A percentile compares a stretch with the other conserved stretches of the same genome.
Conservation (phyloP, 768 basidiomycete genomes). For the Termitomyces sp. region DNA sequence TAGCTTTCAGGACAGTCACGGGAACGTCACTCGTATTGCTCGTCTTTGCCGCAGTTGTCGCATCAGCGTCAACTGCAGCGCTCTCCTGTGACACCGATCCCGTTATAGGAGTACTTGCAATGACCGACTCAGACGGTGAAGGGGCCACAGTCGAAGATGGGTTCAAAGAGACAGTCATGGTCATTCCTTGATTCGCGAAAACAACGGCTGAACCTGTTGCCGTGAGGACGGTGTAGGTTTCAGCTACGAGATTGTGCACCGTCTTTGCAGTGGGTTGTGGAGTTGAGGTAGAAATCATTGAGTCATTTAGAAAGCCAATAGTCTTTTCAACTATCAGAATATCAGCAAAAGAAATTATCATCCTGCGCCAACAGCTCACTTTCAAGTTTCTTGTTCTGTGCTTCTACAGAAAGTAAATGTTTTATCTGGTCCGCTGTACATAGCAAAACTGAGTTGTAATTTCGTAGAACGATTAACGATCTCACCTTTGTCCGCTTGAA, state of each 20-base stretch:
- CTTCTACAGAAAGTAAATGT: constrained; percentile 1
- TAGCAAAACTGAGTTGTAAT: too few species aligned
- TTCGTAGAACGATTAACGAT: not conserved
- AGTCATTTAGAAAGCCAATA: constrained; percentile 3
- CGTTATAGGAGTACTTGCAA: not conserved
- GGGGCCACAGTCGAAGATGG: not conserved
- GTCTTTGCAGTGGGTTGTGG: not conserved
- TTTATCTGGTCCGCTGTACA: not conserved
- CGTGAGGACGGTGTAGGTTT: constrained; percentile 10
- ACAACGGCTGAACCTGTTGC: constrained; percentile 9
- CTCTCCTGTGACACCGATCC: not conserved
- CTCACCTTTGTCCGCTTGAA: constrained; percentile 6
- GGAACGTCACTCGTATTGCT: not conserved
- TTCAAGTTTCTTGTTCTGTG: constrained; percentile 3
- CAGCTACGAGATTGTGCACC: not conserved
- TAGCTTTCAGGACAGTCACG: constrained; percentile 8
- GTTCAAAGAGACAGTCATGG: constrained; percentile 6
- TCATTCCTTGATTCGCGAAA: constrained; percentile 5
- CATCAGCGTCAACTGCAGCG: too few species aligned
- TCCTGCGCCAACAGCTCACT: not conserved
- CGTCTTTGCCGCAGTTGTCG: not conserved
- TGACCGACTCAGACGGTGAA: not conserved
- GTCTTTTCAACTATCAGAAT: constrained; percentile 4
- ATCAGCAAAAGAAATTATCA: not conserved
- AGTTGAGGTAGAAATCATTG: not conserved